Evolutionary conservation across 164 flowering plant species (phyloP), one percentile per base, ranked within the genome.

Genomic region (Tinospora cordifolia): DNA sequence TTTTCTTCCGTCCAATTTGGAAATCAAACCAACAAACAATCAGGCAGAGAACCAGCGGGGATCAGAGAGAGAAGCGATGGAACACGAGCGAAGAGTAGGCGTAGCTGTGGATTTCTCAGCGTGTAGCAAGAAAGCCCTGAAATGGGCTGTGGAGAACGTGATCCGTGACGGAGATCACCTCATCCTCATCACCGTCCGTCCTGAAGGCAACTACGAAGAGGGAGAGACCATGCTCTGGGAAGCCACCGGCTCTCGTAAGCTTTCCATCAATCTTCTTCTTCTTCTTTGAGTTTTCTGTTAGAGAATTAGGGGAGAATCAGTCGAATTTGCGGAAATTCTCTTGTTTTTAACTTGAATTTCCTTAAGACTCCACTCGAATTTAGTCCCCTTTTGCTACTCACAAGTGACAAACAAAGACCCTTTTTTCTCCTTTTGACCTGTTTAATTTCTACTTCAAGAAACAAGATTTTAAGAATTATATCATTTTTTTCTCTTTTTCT

Each of bases 151-250:
- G 49, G 94, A 93, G 6, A 90, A 93, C 84, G 57, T 90, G 6
- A 79, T 80, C n/a, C 77, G 90, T 0, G 68, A 74, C 4, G 97
- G 92, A 1, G 97, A 93, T 78, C 84, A 87, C 69, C 88, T 93
- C 36, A 77, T 93, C 72, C 90, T 93, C 51, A 41, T 91, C 34
- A 80, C 78, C 62, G 78, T 91, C 7, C 87, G 76, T 0, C 84
- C 91, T 40, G 82, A 79, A 38, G 83, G 76, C 1, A 1, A 79
- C 66, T 87, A 86, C 65, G 97, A 93, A 59, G 78, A 71, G 6
- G 94, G 96, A 49, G 92, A 91, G 87, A 79, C 82, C 85, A 94
- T 88, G 83, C 98, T 93, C 67, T 91, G 98, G 98, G 88, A 73
- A 71, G 65, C 87, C 82, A 86, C 91, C 67, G 98, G 98, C 40